Evolutionary conservation across 202 grass and related monocot species (phyloP), one percentile per base, ranked within the genome.

Genomic region (Panicum hallii): DNA sequence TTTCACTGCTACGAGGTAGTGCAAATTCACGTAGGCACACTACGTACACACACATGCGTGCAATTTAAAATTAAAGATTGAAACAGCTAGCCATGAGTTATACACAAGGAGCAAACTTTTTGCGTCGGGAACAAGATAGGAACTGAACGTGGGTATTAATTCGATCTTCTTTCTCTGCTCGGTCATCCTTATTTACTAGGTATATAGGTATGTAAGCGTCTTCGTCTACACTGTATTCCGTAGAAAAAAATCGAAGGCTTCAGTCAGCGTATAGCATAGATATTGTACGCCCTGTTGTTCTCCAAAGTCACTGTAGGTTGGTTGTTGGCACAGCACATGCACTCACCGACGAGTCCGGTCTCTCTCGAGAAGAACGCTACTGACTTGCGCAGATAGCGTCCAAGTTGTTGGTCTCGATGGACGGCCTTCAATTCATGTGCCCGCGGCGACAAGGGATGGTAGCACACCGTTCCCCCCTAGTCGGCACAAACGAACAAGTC

Each of bases 401-500:
- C 71, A 74, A n/a, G 54, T 7, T 74, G 28, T 12, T 54, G 71
- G 71, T 74, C 71, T 12, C 48, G 14, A 38, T 74, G 11, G 71
- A 53, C 71, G 71, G 71, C 71, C 28, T 54, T 74, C 47, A 53
- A 0, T n/a, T 70, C 67, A 52, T 49, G 28, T 50, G 9, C 48
- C 9, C 62, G 63, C 63, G 74, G 72, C 63, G 63, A 84, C 72
- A 44, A 49, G 43, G 41, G 36, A 38, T 38, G 36, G 36, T 38
- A 38, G 36, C 36, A 38, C 36, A 38, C 36, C 36, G 36, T 3
- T 11, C 7, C 70, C 69, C 26, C 19, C 11, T 50, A 56, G 72
- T 84, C 61, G 82, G 82, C 82, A 67, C 61, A 55, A 54, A 28
- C 48, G 16, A 54, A 30, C n/a, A 17, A 70, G 38, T 44, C 30